These are phyloP conservation scores for Penicillium fimorum DNA, from an alignment of 495 filamentous ascomycete genomes.

Conservation along the genomic window DNA sequence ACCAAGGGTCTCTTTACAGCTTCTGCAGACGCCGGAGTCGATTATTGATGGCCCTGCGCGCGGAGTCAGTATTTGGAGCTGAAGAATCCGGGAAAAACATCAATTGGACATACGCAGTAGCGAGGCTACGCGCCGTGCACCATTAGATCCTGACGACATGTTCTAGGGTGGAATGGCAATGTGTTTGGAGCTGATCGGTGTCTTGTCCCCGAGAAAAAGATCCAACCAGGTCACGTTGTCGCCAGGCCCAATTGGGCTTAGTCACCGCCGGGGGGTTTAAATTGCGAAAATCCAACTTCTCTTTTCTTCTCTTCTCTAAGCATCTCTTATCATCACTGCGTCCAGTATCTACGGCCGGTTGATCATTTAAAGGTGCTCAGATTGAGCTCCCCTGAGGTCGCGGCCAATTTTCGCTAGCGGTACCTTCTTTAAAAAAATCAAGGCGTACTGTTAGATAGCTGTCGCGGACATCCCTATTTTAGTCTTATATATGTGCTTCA, in stretches of 20 bases:
- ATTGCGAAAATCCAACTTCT: slow-evolving; percentile 16
- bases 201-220: slow-evolving; percentile 43
- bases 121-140: slow-evolving; percentile 45
- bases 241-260: slow-evolving; percentile 29
- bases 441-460: slow-evolving; percentile 73
- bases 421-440: slow-evolving; percentile 55
- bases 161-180: slow-evolving; percentile 18
- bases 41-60: slow-evolving; percentile 41
- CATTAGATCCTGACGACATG: slow-evolving; percentile 49
- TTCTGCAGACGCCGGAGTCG: slow-evolving; percentile 50
- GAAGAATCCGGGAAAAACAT: neutral
- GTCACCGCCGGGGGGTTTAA: slow-evolving; percentile 15
- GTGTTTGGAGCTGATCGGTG: slow-evolving; percentile 19
- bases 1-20: slow-evolving; percentile 48
- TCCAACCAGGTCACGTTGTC: slow-evolving; percentile 34
- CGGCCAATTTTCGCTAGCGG: slow-evolving; percentile 72
- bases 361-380: slow-evolving; percentile 67
- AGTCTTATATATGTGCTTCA: neutral
- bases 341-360: slow-evolving; percentile 49
- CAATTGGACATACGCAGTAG: slow-evolving; percentile 35
- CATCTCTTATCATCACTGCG: slow-evolving; percentile 67
- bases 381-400: slow-evolving; percentile 38
- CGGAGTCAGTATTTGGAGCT: slow-evolving; percentile 13
- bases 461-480: slow-evolving; percentile 50
- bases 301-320: slow-evolving; percentile 38